A percentile compares a stretch with the other conserved stretches of the same genome.
phyloP scores from a whole-genome alignment of 2,329 filamentous ascomycete genomes.

The Hymenoscyphus infarciens region DNA sequence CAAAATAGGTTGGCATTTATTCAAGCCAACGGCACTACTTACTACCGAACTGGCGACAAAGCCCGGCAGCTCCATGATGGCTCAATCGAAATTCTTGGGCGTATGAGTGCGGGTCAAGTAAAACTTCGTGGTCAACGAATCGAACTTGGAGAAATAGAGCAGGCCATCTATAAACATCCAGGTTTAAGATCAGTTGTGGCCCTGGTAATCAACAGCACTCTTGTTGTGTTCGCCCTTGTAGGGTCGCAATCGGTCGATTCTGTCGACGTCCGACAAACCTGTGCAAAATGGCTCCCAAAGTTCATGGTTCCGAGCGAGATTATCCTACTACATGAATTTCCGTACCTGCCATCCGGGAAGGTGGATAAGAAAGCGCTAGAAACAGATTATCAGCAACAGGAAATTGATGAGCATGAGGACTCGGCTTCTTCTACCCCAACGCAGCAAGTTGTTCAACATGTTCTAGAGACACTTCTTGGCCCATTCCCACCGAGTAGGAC shows the following conservation, averaged over 20 bases:
- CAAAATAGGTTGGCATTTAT: conserved; percentile 73
- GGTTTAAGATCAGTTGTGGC: conserved; percentile 65
- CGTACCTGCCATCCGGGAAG: conserved; percentile 79
- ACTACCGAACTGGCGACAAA: conserved; percentile 86
- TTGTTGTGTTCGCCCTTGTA: conserved; percentile 66
- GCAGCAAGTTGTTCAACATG: conserved; percentile 19
- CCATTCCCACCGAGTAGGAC: conserved; percentile 35
- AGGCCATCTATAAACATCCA: conserved; percentile 57
- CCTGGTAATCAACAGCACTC: conserved; percentile 60
- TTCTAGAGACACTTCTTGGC: conserved; percentile 29
- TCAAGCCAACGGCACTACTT: conserved; percentile 54
- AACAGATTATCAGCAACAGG: conserved; percentile 45
- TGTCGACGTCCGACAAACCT: conserved; percentile 52
- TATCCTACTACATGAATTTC: conserved; percentile 60
- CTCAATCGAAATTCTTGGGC: conserved; percentile 76
- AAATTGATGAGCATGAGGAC: conserved; percentile 14
- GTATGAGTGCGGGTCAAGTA: conserved; percentile 76
- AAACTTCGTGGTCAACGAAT: conserved; percentile 83
- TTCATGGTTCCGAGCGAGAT: conserved; percentile 83
- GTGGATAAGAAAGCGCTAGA: conserved; percentile 67
- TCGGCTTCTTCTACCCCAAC: conserved; percentile 30
- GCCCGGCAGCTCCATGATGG: conserved; percentile 66
- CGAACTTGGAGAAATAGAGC: conserved; percentile 75
- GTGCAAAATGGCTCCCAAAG: conserved; percentile 70
- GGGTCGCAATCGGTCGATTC: conserved; percentile 35